phyloP scores from a whole-genome alignment of 2,329 filamentous ascomycete genomes.

The Epichloe brachyelytri region DNA sequence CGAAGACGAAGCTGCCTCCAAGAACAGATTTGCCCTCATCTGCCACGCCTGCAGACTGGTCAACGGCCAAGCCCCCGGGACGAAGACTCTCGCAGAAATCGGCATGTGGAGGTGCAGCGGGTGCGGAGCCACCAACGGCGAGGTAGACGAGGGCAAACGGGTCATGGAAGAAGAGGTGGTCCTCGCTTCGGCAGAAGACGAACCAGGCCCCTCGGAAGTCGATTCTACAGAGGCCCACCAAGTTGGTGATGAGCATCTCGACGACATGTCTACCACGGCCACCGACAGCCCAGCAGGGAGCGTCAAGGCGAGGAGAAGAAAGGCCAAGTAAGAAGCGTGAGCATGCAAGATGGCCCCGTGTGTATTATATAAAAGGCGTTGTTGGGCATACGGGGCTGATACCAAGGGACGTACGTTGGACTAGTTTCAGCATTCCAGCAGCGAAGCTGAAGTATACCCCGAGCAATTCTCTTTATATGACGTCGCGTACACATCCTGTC shows the following conservation, averaged over 20 bases:
- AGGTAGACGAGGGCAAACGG: conserved; percentile 61
- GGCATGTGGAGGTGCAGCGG: conserved; percentile 80
- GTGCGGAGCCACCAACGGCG: conserved; percentile 74
- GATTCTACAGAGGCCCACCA: conserved; percentile 4
- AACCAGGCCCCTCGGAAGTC: conserved; percentile 4
- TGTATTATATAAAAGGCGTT: neutral
- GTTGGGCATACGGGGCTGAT: too few species aligned
- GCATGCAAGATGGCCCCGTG: neutral
- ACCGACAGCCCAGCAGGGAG: conserved; percentile 1
- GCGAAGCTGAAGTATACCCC: too few species aligned
- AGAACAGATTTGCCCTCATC: conserved; percentile 81
- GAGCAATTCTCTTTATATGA: neutral
- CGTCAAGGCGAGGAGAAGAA: conserved; percentile 2
- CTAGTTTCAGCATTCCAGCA: too few species aligned
- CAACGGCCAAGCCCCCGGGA: conserved; percentile 93
- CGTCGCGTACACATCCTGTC: neutral
- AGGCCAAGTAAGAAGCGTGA: neutral
- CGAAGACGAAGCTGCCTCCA: conserved; percentile 85
- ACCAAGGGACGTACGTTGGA: too few species aligned
- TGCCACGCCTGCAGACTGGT: conserved; percentile 74
- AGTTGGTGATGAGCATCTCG: neutral
- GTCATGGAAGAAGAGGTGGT: conserved; percentile 60
- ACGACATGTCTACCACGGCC: neutral
- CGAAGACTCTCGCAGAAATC: conserved; percentile 61
- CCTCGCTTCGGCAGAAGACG: conserved; percentile 19